Evolutionary conservation across 371 early-diverging fungal genomes (phyloP), one percentile per base, ranked within the genome.

Genomic region (Rhizopus arrhizus): DNA sequence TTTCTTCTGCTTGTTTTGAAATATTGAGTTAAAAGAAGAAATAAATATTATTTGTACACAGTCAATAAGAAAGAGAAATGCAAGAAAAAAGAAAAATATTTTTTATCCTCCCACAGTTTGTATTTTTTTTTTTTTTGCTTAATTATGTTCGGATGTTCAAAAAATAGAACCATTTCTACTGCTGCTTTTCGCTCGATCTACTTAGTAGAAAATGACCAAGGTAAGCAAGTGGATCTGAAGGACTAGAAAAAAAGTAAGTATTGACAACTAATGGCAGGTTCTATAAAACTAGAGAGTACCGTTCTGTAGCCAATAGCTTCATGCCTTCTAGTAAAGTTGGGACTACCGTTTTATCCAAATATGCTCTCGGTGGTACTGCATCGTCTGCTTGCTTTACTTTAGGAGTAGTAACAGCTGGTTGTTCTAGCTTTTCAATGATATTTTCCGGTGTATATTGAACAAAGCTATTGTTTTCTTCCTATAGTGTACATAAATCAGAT

Each of bases 301-400:
- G 70, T 61, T 87, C 85, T 38, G 73, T 71, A 15, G 78, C 82
- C 6, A 86, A 60, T 38, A 75, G 66, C 64, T 85, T 85, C 77
- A 87, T 72, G n/a, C 88, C 88, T 54, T 87, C 85, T 22, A 86
- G 64, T n/a, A 87, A 62, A 2, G 81, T 78, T 33, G 85, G 86
- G 0, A 84, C 75, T 5, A 87, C 86, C 5, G 84, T 79, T 2
- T 77, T 70, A 59, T 87, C 88, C 4, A 87, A 69, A 63, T 87
- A 87, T 4, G 82, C 58, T 28, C 88, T 72, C 15, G 83, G 75
- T 12, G 86, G 73, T 47, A 81, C 32, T 2, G 54, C 64, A 15
- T 58, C 68, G 16, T 59, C 53, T 41, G 57, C 36, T 13, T 55
- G 42, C 38, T 48, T 56, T 11, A 22, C 10, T 40, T 28, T 43